phyloP scores from a whole-genome alignment of 192 early-diverging fungal genomes.

The Coemansia sp. region DNA sequence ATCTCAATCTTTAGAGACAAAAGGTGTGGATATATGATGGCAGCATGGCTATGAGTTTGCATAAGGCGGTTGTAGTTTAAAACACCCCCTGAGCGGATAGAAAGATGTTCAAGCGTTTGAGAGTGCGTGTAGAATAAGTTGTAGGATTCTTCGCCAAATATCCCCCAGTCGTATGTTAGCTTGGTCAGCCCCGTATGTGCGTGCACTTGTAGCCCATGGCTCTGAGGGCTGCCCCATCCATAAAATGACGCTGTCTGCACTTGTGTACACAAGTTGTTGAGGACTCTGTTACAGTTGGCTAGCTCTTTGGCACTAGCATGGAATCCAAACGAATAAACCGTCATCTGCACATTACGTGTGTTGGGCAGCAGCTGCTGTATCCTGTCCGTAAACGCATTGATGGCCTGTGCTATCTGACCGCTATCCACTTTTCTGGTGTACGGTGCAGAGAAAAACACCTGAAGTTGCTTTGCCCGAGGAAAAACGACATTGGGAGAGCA shows the following conservation, averaged over 20 bases:
- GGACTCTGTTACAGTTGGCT: neutral
- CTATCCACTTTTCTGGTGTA: neutral
- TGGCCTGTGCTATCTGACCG: neutral
- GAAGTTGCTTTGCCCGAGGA: neutral
- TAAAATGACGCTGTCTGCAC: neutral
- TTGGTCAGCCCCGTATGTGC: neutral
- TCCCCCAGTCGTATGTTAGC: conserved; percentile 1
- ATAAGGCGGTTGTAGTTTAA: conserved; percentile 5
- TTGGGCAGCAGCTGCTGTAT: neutral
- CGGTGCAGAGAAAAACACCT: conserved; percentile 2
- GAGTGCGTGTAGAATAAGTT: neutral
- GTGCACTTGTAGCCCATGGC: neutral
- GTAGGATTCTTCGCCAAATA: conserved; percentile 1
- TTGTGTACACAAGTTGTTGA: neutral
- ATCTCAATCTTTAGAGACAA: neutral
- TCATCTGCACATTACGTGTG: neutral
- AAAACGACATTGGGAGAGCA: neutral
- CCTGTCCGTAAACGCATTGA: neutral
- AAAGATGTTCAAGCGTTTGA: neutral
- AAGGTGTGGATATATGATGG: neutral
- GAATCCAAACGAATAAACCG: conserved; percentile 1
- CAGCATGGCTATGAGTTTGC: neutral
- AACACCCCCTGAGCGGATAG: neutral
- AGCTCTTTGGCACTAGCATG: neutral
- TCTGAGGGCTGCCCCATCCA: neutral